Evolutionary conservation across 805 yeast genomes (phyloP).

Genomic region (Saccharomycopsis sp.): DNA sequence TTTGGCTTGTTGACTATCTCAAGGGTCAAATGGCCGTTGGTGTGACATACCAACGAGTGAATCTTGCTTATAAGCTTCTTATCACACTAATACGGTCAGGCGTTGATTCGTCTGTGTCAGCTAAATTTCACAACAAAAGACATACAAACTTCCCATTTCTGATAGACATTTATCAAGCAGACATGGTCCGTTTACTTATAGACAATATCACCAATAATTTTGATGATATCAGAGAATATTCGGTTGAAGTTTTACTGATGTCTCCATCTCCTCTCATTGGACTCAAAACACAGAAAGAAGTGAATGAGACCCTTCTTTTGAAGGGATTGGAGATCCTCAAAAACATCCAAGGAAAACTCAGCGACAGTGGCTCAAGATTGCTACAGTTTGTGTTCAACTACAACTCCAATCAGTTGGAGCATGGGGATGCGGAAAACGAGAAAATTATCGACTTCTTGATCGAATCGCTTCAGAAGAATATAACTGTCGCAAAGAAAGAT

Average conservation of each 20-base stretch:
- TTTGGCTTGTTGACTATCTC: conserved; percentile 32
- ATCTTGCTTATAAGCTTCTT: conserved; percentile 44
- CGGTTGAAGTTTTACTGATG: conserved; percentile 40
- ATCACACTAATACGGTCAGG: conserved; percentile 45
- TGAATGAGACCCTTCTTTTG: conserved; percentile 19
- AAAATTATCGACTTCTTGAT: conserved; percentile 26
- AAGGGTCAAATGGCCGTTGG: conserved; percentile 45
- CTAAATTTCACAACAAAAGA: conserved; percentile 33
- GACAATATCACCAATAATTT: conserved; percentile 64
- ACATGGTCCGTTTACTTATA: conserved; percentile 42
- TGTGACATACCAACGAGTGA: conserved; percentile 46
- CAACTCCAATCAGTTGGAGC: conserved; percentile 26
- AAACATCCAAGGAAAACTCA: conserved; percentile 38
- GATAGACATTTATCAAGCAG: conserved; percentile 35
- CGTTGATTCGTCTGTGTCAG: conserved; percentile 41
- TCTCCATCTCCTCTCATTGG: conserved; percentile 34
- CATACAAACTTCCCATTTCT: conserved; percentile 45
- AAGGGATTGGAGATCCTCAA: conserved; percentile 34
- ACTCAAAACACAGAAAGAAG: conserved; percentile 21
- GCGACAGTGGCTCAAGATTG: conserved; percentile 75
- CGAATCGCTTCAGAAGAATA: conserved; percentile 29
- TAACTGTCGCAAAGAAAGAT: conserved; percentile 31
- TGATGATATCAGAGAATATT: conserved; percentile 61
- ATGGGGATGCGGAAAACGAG: conserved; percentile 22
- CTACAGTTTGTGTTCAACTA: conserved; percentile 45